These are phyloP conservation scores for Torulaspora quercuum DNA, from an alignment of 805 yeast species.

Conservation along the genomic window DNA sequence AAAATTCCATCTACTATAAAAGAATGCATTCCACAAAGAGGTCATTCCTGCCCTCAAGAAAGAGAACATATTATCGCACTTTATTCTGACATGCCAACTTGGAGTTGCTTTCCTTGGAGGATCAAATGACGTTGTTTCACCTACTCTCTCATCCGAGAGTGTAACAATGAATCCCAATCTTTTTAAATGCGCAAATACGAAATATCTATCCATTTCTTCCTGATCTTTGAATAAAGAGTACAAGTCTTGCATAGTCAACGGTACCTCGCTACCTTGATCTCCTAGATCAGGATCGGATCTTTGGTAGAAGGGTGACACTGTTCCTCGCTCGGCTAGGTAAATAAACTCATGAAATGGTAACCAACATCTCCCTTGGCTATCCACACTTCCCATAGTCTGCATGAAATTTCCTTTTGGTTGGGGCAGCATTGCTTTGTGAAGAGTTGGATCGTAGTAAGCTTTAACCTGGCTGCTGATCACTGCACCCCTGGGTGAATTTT, in stretches of 20 bases:
- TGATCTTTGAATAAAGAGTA: slow-evolving; percentile 48
- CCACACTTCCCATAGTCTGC: slow-evolving; percentile 65
- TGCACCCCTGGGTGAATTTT: slow-evolving; percentile 45
- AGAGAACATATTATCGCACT: slow-evolving; percentile 1
- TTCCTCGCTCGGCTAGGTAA: slow-evolving; percentile 80
- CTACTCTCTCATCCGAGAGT: slow-evolving; percentile 20
- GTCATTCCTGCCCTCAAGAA: slow-evolving; percentile 6
- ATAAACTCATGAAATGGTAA: slow-evolving; percentile 65
- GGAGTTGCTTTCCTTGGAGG: slow-evolving; percentile 8
- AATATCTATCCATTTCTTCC: slow-evolving; percentile 51
- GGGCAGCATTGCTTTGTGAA: slow-evolving; percentile 39
- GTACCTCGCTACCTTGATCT: slow-evolving; percentile 31
- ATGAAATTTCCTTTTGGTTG: slow-evolving; percentile 71
- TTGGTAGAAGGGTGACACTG: slow-evolving; percentile 43
- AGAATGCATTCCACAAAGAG: slow-evolving; percentile 20
- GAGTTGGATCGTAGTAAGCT: slow-evolving; percentile 46
- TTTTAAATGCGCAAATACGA: slow-evolving; percentile 69
- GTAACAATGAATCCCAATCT: slow-evolving; percentile 73
- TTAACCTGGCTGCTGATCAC: slow-evolving; percentile 47
- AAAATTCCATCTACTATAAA: slow-evolving; percentile 24
- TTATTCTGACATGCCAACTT: not conserved
- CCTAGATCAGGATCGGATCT: slow-evolving; percentile 21
- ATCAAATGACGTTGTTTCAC: slow-evolving; percentile 15
- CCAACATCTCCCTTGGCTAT: slow-evolving; percentile 46
- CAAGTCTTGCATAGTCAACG: slow-evolving; percentile 60